Conservation (phyloP, 2,329 filamentous ascomycete genomes). For the Clarireedia paspali region DNA sequence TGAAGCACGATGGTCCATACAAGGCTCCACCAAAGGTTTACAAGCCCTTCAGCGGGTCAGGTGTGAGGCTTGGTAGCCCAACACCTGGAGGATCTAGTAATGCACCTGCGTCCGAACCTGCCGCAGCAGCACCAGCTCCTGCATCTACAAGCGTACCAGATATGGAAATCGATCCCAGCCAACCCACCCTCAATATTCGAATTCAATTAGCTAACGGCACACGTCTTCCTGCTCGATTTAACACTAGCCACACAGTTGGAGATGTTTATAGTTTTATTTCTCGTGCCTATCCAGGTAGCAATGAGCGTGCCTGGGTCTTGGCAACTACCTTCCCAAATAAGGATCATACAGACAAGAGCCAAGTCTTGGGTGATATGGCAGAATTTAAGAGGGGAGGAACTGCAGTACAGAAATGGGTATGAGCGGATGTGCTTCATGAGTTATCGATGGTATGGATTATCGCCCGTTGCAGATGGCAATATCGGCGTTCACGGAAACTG, state of each 20-base stretch:
- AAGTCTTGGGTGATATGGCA: slow-evolving; percentile 50
- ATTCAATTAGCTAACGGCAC: slow-evolving; percentile 74
- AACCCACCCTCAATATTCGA: slow-evolving; percentile 62
- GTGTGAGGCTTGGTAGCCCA: slow-evolving; percentile 68
- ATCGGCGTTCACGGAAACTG: neutral
- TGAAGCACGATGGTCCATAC: slow-evolving; percentile 67
- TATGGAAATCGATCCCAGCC: slow-evolving; percentile 52
- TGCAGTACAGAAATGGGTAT: slow-evolving; percentile 50
- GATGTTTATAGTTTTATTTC: slow-evolving; percentile 71
- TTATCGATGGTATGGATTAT: neutral
- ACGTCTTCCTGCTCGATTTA: slow-evolving; percentile 72
- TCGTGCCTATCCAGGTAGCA: slow-evolving; percentile 50
- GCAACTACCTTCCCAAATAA: slow-evolving; percentile 80
- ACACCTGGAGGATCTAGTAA: slow-evolving; percentile 52
- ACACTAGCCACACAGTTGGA: slow-evolving; percentile 68
- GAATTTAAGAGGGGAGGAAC: slow-evolving; percentile 62
- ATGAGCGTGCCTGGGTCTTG: slow-evolving; percentile 59
- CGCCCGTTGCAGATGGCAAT: neutral
- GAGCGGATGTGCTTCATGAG: neutral
- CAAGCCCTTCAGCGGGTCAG: slow-evolving; percentile 65
- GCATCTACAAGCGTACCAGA: slow-evolving; percentile 23
- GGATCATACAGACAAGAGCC: slow-evolving; percentile 61
- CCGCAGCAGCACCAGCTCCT: slow-evolving; percentile 29
- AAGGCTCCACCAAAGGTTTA: slow-evolving; percentile 66
- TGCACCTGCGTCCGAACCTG: slow-evolving; percentile 33